Conservation (phyloP, 2,329 filamentous ascomycete genomes). For the Colletotrichum sp. region DNA sequence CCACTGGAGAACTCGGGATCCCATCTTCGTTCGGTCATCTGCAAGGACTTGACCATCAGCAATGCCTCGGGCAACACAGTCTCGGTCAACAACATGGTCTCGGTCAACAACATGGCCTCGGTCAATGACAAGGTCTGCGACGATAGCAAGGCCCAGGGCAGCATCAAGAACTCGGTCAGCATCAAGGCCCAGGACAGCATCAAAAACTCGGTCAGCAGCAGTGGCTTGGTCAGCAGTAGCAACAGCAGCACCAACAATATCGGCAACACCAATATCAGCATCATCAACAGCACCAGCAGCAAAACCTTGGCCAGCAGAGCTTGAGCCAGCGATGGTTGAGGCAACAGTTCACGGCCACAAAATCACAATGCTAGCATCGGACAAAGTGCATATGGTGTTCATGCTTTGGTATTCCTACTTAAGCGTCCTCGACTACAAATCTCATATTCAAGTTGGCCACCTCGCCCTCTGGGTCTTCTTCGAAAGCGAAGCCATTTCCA, state of each 20-base stretch:
- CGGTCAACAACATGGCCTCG: too few relatives aligned
- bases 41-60: too few relatives aligned
- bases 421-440: background rate
- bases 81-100: too few relatives aligned
- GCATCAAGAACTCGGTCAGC: too few relatives aligned
- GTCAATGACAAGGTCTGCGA: too few relatives aligned
- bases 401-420: background rate
- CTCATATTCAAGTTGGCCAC: background rate
- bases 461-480: background rate
- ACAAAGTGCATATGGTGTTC: too few relatives aligned
- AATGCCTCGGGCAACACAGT: too few relatives aligned
- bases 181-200: too few relatives aligned
- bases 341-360: conserved; percentile 17
- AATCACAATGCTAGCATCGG: too few relatives aligned
- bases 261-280: conserved; percentile 27
- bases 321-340: conserved; percentile 31
- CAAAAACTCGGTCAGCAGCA: conserved; percentile 10
- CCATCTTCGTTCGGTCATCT: background rate
- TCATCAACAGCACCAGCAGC: conserved; percentile 24
- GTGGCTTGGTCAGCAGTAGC: conserved; percentile 8
- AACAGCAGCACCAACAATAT: conserved; percentile 32
- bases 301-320: conserved; percentile 29
- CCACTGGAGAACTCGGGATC: too few relatives aligned
- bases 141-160: too few relatives aligned
- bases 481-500: background rate